Evolutionary conservation across 2,329 filamentous ascomycete species (phyloP), one percentile per base, ranked within the genome.

Genomic region (Microdochium paspali): DNA sequence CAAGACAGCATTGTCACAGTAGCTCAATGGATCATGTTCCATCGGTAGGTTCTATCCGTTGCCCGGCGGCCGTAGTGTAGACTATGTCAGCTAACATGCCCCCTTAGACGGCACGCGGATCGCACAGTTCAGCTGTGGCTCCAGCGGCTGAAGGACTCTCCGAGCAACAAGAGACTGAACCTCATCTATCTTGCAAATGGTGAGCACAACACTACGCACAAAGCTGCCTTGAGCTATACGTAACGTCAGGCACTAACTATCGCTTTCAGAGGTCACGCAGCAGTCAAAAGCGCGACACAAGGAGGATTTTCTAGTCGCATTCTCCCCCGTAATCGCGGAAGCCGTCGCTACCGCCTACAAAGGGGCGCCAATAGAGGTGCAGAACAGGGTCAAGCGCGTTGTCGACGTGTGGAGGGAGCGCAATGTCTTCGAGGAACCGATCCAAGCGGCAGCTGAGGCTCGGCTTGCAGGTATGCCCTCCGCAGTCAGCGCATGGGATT

Each of bases 11-110:
- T 98, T 61, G 80, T 95, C 51, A 91, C 88, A 30, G 90, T 95
- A 52, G 90, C 93, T 49, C 91, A 97, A 82, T 98, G 94, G 94
- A 93, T 98, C 52, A 94, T 98, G 85, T 98, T 98, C 65, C 91
- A 98, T 70, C 85, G 90, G 90, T 95, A 82, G 52, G 65, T 40
- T 12, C 4, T 9, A 40, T 18, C 15, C 20, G 10, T 7, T n/a
- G n/a, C n/a, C n/a, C n/a, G n/a, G n/a, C n/a, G n/a, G n/a, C n/a
- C n/a, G n/a, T n/a, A n/a, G n/a, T n/a, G n/a, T n/a, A n/a, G n/a
- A n/a, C n/a, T n/a, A n/a, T n/a, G n/a, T n/a, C 46, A 52, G 52
- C 49, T 46, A 54, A 46, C 30, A 24, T 18, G n/a, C n/a, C n/a
- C n/a, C n/a, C n/a, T n/a, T 26, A 96, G 91, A 65, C 84, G 93